Evolutionary conservation across 75 land plant species (phyloP), one percentile per base, ranked within the genome.

Genomic region (Chamaecyparis obtusa): DNA sequence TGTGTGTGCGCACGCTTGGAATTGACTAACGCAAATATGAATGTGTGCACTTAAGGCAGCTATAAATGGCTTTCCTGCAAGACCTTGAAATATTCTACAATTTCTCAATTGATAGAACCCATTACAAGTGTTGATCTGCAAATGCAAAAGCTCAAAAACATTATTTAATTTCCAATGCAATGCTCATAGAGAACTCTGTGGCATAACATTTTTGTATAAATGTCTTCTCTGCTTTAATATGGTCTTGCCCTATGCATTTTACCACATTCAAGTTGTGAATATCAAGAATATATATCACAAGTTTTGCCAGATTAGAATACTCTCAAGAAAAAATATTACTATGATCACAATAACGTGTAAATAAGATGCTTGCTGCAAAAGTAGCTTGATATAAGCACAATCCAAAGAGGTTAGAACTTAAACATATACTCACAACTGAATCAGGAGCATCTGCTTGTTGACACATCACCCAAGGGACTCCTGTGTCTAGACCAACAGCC

Each of bases 91-190:
- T 82, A 54, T 35, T 32, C 83, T 46, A 46, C 46, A 46, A 13
- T 44, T 81, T 44, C 46, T 21, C 24, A 13, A 46, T 24, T 81
- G 0, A 41, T 95, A 95, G 79, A 92, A 95, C 6, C 95, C 96
- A 88, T 95, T 95, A 88, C 96, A 95, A 77, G 96, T 92, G 76
- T 95, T 94, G 46, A 95, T 94, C 96, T 95, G 92, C 85, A 56
- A 67, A 84, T 13, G 43, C 6, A 84, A 55, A 51, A 83, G 48
- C 10, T 13, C 81, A 78, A 19, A 51, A 39, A 37, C 9, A 75
- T 43, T 27, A 43, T n/a, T 46, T 44, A n/a, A 46, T 81, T 81
- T 37, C 51, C 7, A 27, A n/a, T 54, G 77, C 81, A 85, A 85
- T 36, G 3, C 84, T 57, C 36, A 36, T 35, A 71, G 30, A 9